Conservation (phyloP, 805 yeast species). For the Suhomyces faveliae region DNA sequence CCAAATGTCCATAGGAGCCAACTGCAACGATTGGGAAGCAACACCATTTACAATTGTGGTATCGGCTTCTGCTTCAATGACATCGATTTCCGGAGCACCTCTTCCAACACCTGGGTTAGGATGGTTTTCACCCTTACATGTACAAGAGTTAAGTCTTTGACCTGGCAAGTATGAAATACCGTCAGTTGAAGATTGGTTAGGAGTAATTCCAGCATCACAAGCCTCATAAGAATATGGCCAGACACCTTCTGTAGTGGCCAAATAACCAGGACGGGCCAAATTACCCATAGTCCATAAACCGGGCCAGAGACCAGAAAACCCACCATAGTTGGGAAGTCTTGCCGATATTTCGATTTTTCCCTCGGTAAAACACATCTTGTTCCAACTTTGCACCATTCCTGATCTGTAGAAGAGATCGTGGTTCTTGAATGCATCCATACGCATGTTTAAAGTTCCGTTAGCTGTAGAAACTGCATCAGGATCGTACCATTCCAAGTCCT, state of each 20-base stretch:
- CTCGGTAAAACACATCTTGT: slow-evolving; percentile 82
- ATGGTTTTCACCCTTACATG: slow-evolving; percentile 79
- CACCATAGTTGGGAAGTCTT: slow-evolving; percentile 75
- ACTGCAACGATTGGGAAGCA: slow-evolving; percentile 88
- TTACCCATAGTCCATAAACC: slow-evolving; percentile 96
- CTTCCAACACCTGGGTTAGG: slow-evolving; percentile 87
- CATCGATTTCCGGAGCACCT: slow-evolving; percentile 96
- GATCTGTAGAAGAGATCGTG: slow-evolving; percentile 81
- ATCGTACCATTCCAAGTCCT: slow-evolving; percentile 91
- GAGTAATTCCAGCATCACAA: slow-evolving; percentile 93
- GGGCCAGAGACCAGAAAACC: slow-evolving; percentile 88
- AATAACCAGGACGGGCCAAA: slow-evolving; percentile 86
- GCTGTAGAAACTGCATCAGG: slow-evolving; percentile 85
- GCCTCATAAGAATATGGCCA: slow-evolving; percentile 91
- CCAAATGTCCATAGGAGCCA: slow-evolving; percentile 96
- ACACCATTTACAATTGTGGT: slow-evolving; percentile 54
- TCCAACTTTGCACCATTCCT: slow-evolving; percentile 93
- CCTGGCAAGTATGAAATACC: slow-evolving; percentile 88
- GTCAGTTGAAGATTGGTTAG: slow-evolving; percentile 87
- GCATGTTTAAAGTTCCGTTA: slow-evolving; percentile 65
- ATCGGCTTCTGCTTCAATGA: slow-evolving; percentile 79
- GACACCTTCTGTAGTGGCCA: slow-evolving; percentile 84
- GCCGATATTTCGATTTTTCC: slow-evolving; percentile 78
- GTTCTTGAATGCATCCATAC: slow-evolving; percentile 79
- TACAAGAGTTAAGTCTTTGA: slow-evolving; percentile 72